These are phyloP conservation scores for Arctium lappa DNA, from an alignment of 129 eudicot species.

Conservation along the genomic window DNA sequence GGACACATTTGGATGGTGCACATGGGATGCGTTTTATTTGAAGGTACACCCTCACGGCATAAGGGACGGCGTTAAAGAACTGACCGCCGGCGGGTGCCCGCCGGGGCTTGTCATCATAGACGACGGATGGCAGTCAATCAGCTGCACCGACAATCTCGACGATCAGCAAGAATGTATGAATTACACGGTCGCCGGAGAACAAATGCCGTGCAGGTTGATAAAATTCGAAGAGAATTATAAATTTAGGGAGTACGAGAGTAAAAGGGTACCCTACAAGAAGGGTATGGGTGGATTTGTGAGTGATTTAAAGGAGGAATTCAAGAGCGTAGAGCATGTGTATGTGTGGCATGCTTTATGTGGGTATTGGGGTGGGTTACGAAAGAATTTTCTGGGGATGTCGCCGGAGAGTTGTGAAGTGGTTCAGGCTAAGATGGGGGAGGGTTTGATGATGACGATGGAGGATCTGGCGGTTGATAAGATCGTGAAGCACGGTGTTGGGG, in stretches of 20 bases:
- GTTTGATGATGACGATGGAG: constrained; percentile 73
- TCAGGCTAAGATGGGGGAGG: constrained; percentile 18
- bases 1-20: constrained; percentile 97
- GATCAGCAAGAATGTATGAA: constrained; percentile 60
- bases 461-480: constrained; percentile 91
- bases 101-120: constrained; percentile 85
- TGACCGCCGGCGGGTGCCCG: constrained; percentile 83
- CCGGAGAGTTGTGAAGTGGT: constrained; percentile 17
- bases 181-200: constrained; percentile 78
- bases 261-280: constrained; percentile 19
- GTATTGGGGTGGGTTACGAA: constrained; percentile 80
- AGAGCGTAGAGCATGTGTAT: constrained; percentile 66
- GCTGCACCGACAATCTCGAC: constrained; percentile 61
- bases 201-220: constrained; percentile 59
- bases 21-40: constrained; percentile 94
- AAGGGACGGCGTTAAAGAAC: constrained; percentile 64
- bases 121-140: constrained; percentile 93
- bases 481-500: constrained; percentile 73
- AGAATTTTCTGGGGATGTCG: constrained; percentile 36
- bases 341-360: constrained; percentile 98
- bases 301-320: constrained; percentile 66
- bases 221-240: constrained; percentile 71
- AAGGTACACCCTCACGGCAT: constrained; percentile 86
- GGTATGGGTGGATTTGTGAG: constrained; percentile 80
- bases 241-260: constrained; percentile 65